Percentiles rank a stretch among this genome's conserved stretches.
phyloP scores from a whole-genome alignment of 441 rosid genomes.

The Erodium texanum region DNA sequence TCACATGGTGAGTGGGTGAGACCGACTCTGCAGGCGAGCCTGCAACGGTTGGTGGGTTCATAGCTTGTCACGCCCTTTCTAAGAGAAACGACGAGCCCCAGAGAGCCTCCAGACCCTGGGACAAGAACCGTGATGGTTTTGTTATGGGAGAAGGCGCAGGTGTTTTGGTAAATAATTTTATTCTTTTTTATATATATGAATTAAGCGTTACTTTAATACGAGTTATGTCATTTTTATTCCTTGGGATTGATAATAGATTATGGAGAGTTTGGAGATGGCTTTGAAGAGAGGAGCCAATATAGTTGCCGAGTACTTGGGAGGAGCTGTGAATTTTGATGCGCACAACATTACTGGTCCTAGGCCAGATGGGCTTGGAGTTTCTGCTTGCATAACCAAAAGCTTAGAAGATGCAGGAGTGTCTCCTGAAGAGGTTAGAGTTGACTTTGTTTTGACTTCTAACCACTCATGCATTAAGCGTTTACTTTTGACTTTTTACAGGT shows the following conservation, averaged over 20 bases:
- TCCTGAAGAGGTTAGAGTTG: conserved; percentile 32
- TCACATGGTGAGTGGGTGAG: conserved; percentile 64
- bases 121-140: conserved; percentile 55
- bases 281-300: conserved; percentile 58
- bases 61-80: conserved; percentile 52
- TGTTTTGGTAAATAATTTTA: conserved; percentile 44
- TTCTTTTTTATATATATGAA: too few species aligned
- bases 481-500: conserved; percentile 19
- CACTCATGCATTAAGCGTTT: too few species aligned
- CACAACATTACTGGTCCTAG: conserved; percentile 65
- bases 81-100: conserved; percentile 50
- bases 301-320: conserved; percentile 55
- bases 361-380: conserved; percentile 56
- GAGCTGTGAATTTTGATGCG: conserved; percentile 55
- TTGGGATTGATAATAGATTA: conserved; percentile 21
- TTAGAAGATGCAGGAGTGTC: conserved; percentile 17
- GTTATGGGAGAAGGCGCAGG: conserved; percentile 70
- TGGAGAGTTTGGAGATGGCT: conserved; percentile 73
- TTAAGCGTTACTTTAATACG: too few species aligned
- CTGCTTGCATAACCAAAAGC: conserved; percentile 47
- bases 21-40: conserved; percentile 47
- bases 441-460: too few species aligned
- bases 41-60: conserved; percentile 46
- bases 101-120: conserved; percentile 65
- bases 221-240: too few species aligned